These are phyloP conservation scores for Kalaharituber pfeilii DNA, from an alignment of 2,329 filamentous ascomycete genomes.

Conservation along the genomic window DNA sequence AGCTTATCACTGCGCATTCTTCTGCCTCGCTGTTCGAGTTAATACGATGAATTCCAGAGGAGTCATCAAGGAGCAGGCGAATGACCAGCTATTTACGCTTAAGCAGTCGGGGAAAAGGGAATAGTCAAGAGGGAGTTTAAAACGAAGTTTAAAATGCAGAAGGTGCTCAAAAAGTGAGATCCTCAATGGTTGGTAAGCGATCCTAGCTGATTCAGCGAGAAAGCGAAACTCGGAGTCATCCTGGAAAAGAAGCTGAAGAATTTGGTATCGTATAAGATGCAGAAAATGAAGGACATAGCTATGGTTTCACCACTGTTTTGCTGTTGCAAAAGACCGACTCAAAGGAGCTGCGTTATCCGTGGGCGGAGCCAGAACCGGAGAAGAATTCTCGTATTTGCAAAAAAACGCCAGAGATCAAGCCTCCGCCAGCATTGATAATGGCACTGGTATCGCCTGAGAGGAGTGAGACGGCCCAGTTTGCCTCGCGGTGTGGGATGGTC, in stretches of 20 bases:
- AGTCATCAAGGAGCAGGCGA: conserved; percentile 64
- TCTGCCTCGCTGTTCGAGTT: neutral
- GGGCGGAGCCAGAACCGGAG: conserved; percentile 44
- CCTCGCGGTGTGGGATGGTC: too few species aligned
- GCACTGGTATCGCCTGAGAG: too few species aligned
- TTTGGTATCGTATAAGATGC: conserved; percentile 69
- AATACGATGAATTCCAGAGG: conserved; percentile 39
- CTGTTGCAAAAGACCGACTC: conserved; percentile 35
- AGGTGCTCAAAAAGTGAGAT: conserved; percentile 82
- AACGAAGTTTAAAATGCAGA: too few species aligned
- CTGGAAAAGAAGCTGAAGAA: conserved; percentile 58
- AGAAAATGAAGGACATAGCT: conserved; percentile 59
- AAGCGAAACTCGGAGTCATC: conserved; percentile 60
- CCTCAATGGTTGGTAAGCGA: conserved; percentile 61
- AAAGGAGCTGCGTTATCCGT: conserved; percentile 62
- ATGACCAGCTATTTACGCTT: conserved; percentile 68
- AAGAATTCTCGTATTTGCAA: conserved; percentile 49
- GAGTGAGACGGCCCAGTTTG: too few species aligned
- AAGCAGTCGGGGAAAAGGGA: conserved; percentile 54
- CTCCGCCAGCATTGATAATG: too few species aligned
- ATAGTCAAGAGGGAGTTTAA: conserved; percentile 47
- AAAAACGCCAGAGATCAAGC: too few species aligned
- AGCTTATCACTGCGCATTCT: conserved; percentile 70
- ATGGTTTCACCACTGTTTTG: conserved; percentile 28
- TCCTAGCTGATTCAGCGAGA: conserved; percentile 58